A percentile compares a stretch with the other conserved stretches of the same genome.
Conservation (phyloP, 2,329 filamentous ascomycete genomes). For the Exserohilum rostratum region DNA sequence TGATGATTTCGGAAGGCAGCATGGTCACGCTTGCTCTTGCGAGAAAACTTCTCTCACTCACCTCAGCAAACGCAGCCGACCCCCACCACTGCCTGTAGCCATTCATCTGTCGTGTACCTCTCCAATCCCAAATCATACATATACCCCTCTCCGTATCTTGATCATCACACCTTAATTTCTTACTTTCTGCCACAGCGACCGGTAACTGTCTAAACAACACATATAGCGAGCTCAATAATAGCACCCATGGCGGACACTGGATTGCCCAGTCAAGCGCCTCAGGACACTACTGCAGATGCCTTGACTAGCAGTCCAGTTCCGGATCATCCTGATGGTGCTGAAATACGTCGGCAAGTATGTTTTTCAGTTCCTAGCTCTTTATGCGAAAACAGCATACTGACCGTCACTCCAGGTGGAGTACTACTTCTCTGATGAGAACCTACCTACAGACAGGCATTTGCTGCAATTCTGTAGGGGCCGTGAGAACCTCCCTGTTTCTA, state of each 20-base stretch:
- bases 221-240: conserved; percentile 5
- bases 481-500: conserved; percentile 52
- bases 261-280: neutral
- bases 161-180: neutral
- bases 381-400: neutral
- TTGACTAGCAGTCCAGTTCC: neutral
- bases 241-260: neutral
- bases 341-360: conserved; percentile 40
- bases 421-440: conserved; percentile 59
- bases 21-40: neutral
- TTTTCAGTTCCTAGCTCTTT: too few relatives aligned
- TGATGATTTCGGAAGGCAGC: neutral
- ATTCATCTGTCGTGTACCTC: neutral
- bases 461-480: conserved; percentile 49
- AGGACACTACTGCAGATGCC: neutral
- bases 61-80: conserved; percentile 2
- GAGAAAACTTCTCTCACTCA: conserved; percentile 6
- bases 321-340: conserved; percentile 37
- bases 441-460: conserved; percentile 51
- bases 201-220: neutral
- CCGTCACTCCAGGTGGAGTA: conserved; percentile 52
- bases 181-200: neutral
- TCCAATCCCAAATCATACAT: neutral
- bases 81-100: neutral
- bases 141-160: neutral